A percentile compares a stretch with the other conserved stretches of the same genome.
Conservation (phyloP, 148 eudicot species). For the Persicaria maculosa region DNA sequence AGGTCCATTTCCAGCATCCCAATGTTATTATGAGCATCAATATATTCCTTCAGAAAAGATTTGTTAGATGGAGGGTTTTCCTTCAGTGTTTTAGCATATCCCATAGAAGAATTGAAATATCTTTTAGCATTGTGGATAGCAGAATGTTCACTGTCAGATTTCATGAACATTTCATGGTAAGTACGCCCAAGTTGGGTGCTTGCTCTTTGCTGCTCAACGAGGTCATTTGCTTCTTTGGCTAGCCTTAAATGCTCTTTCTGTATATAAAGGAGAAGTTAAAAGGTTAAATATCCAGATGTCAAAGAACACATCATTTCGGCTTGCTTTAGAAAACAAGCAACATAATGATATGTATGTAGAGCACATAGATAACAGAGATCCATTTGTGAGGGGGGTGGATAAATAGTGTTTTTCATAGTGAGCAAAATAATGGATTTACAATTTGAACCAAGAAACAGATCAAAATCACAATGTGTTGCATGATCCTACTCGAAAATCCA, state of each 20-base stretch:
- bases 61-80: constrained; percentile 39
- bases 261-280: constrained; percentile 3
- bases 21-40: constrained; percentile 87
- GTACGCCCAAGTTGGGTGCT: constrained; percentile 95
- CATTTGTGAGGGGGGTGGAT: not conserved
- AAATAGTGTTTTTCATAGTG: too few species aligned
- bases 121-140: constrained; percentile 79
- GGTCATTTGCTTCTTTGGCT: constrained; percentile 62
- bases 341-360: not conserved
- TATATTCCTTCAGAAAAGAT: constrained; percentile 71
- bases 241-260: constrained; percentile 88
- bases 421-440: not conserved
- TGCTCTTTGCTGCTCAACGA: constrained; percentile 95
- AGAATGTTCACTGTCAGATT: constrained; percentile 48
- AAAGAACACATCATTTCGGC: not conserved
- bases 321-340: not conserved
- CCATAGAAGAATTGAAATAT: constrained; percentile 67
- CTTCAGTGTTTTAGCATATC: constrained; percentile 60
- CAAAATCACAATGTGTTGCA: too few species aligned
- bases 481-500: too few species aligned
- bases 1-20: constrained; percentile 95
- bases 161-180: constrained; percentile 74
- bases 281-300: not conserved
- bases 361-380: not conserved
- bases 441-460: not conserved